phyloP scores from a whole-genome alignment of 495 filamentous ascomycete species.

The Aspergillus leporis region DNA sequence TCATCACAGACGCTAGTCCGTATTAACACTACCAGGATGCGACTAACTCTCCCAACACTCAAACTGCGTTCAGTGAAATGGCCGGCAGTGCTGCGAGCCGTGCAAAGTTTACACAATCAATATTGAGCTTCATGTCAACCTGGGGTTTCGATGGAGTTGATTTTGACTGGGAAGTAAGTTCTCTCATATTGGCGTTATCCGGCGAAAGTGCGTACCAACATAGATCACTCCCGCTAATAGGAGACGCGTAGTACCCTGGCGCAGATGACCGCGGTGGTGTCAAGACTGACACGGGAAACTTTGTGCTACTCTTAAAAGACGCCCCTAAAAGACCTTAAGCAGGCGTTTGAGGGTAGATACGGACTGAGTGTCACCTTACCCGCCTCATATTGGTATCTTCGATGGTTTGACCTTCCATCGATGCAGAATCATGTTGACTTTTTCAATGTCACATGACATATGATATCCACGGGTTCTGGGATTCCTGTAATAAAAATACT shows the following conservation, averaged over 20 bases:
- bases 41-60: slow-evolving; percentile 7
- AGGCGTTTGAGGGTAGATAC: slow-evolving; percentile 13
- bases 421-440: slow-evolving; percentile 35
- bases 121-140: not conserved
- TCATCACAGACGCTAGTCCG: not conserved
- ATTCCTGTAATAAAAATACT: slow-evolving; percentile 12
- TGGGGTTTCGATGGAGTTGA: slow-evolving; percentile 15
- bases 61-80: slow-evolving; percentile 8
- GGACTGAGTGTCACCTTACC: slow-evolving; percentile 42
- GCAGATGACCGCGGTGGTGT: slow-evolving; percentile 47
- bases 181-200: too few species aligned
- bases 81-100: not conserved
- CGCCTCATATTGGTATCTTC: slow-evolving; percentile 49
- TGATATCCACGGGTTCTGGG: slow-evolving; percentile 37
- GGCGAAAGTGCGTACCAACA: not conserved
- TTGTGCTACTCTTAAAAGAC: slow-evolving; percentile 17
- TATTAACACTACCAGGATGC: slow-evolving; percentile 6
- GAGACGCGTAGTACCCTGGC: slow-evolving; percentile 10
- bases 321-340: not conserved
- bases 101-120: slow-evolving; percentile 3
- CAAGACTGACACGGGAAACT: slow-evolving; percentile 41
- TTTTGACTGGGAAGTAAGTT: slow-evolving; percentile 14
- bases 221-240: not conserved
- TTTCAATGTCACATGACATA: slow-evolving; percentile 57
- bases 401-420: slow-evolving; percentile 3